Base-by-base conservation (phyloP, 495 filamentous ascomycete genomes). In the Elasticomyces elasticus region DNA sequence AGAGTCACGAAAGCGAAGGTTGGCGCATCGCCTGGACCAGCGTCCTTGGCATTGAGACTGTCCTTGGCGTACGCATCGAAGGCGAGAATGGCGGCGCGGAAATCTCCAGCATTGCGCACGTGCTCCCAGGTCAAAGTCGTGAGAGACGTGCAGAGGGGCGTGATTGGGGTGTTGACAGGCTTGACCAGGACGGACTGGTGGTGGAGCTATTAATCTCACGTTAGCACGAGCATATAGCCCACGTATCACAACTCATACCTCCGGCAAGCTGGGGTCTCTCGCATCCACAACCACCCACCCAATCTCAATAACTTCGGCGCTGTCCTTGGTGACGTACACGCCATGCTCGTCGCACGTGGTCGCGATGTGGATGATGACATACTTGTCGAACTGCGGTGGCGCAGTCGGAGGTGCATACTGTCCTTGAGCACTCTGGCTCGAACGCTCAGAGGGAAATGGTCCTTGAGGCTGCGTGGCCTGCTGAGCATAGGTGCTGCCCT, bases 331-430 rank as follows among this genome's bases (percentile, higher is more conserved):
- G 48, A 98, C 92, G 72, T 97, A 98, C 52, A 98, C 94, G 54
- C 92, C 92, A 72, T 98, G 92, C 65, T 98, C 92, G 70, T 97
- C 92, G 72, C 92, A 97, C 60, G 92, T 98, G 27, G 94, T 98
- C 55, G 94, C 92, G 62, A 97, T 91, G 72, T 97, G 92, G 67
- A 96, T 92, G 64, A 98, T 87, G 58, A 95, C 84, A 69, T 94
- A 97, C 65, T 89, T 85, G 74, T 97, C 92, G 46, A 63, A 62
- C 37, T 52, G 51, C 30, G 52, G 27, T n/a, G 37, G 48, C 5
- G 35, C 28, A 11, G 37, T 27, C n/a, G 41, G 22, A 26, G 25
- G 19, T 15, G 25, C 1, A 24, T 62, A 58, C 25, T 53, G 54
- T 19, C 54, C 55, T 35, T 49, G 41, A 17, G 58, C 30, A 42